A percentile compares a stretch with the other conserved stretches of the same genome.
Evolutionary conservation across 1,284 basidiomycete species (phyloP).

Genomic region (Fomitiporia mediterranea): DNA sequence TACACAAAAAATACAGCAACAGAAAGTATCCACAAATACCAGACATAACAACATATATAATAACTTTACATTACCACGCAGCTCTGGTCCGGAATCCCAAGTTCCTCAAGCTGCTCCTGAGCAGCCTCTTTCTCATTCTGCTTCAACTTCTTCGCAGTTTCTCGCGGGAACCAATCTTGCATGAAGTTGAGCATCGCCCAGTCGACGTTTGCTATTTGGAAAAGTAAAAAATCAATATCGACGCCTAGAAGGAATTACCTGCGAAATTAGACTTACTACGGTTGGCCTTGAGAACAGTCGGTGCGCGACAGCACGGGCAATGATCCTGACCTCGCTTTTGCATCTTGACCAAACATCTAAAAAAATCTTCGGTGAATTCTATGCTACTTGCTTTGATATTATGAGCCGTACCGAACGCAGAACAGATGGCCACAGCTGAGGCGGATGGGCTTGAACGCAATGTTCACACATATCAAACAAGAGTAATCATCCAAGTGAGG

Average conservation of each 20-base stretch:
- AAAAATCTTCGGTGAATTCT: too few relatives aligned
- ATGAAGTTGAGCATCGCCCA: slow-evolving; percentile 81
- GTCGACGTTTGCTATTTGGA: slow-evolving; percentile 67
- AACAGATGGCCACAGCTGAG: slow-evolving; percentile 87
- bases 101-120: slow-evolving; percentile 64
- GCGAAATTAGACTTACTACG: slow-evolving; percentile 47
- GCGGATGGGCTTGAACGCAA: slow-evolving; percentile 88
- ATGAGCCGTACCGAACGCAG: slow-evolving; percentile 64
- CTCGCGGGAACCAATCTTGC: slow-evolving; percentile 89
- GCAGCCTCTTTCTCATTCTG: slow-evolving; percentile 77
- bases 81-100: slow-evolving; percentile 44
- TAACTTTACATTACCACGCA: slow-evolving; percentile 28
- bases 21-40: neutral
- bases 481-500: slow-evolving; percentile 79
- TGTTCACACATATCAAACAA: slow-evolving; percentile 74
- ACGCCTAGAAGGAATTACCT: neutral
- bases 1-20: too few relatives aligned
- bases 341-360: slow-evolving; percentile 87
- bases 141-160: slow-evolving; percentile 72
- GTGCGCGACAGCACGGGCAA: slow-evolving; percentile 85
- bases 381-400: too few relatives aligned
- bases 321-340: slow-evolving; percentile 77
- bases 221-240: slow-evolving; percentile 2
- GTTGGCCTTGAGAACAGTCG: slow-evolving; percentile 72
- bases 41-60: neutral